Conservation (phyloP, 2,329 filamentous ascomycete species). For the Talaromyces pinophilus region DNA sequence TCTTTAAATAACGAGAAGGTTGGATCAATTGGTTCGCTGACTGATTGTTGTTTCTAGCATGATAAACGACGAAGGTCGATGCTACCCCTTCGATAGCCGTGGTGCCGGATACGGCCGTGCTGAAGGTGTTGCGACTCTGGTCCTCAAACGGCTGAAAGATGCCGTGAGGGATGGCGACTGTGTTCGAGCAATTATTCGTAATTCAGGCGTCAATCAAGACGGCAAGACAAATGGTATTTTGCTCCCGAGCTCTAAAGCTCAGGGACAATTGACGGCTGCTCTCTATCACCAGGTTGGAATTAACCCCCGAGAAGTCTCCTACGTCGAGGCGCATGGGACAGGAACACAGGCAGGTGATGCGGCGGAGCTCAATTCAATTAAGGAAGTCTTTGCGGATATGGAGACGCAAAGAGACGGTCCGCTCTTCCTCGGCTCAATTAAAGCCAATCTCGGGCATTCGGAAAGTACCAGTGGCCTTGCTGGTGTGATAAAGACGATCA, state of each 20-base stretch:
- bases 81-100: constrained; percentile 31
- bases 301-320: constrained; percentile 62
- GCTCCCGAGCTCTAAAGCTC: constrained; percentile 34
- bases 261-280: constrained; percentile 14
- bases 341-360: constrained; percentile 33
- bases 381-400: constrained; percentile 6
- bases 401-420: constrained; percentile 36
- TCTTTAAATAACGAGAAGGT: not conserved
- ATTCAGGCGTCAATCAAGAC: constrained; percentile 35
- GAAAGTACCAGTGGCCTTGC: constrained; percentile 34
- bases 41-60: not conserved
- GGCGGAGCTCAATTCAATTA: constrained; percentile 20
- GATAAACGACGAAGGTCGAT: constrained; percentile 19
- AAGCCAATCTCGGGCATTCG: constrained; percentile 38
- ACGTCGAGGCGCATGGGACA: constrained; percentile 53
- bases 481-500: constrained; percentile 30
- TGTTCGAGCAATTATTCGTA: constrained; percentile 38
- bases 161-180: constrained; percentile 50
- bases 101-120: constrained; percentile 51
- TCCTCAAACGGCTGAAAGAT: constrained; percentile 52
- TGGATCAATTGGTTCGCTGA: not conserved
- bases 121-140: constrained; percentile 52
- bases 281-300: constrained; percentile 33
- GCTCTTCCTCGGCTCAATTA: constrained; percentile 34
- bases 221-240: constrained; percentile 33